These are phyloP conservation scores for Aspergillus persii DNA, from an alignment of 2,329 filamentous ascomycete genomes.

Conservation along the genomic window DNA sequence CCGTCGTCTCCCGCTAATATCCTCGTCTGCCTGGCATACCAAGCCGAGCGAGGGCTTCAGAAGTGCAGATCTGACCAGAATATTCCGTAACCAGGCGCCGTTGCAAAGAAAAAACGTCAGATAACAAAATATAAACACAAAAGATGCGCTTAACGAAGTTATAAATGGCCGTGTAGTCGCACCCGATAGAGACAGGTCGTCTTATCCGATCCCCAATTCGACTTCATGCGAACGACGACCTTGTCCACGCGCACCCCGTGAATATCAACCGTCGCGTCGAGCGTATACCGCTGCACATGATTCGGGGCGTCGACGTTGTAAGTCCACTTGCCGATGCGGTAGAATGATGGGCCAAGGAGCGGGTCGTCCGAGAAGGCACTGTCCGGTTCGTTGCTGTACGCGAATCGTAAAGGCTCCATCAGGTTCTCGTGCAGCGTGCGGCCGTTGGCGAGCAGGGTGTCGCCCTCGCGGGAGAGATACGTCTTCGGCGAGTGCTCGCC, in stretches of 20 bases:
- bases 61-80: background rate
- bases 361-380: constrained; percentile 35
- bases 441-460: background rate
- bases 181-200: constrained; percentile 47
- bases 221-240: constrained; percentile 42
- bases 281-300: constrained; percentile 39
- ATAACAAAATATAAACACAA: background rate
- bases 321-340: constrained; percentile 39
- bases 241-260: constrained; percentile 36
- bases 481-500: background rate
- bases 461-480: background rate
- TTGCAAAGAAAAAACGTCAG: background rate
- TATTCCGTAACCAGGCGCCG: background rate
- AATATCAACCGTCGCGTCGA: constrained; percentile 40
- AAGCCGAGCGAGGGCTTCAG: too few species aligned
- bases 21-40: too few species aligned
- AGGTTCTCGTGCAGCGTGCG: constrained; percentile 30
- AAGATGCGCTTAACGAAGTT: background rate
- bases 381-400: constrained; percentile 30
- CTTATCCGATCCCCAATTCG: constrained; percentile 44
- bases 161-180: constrained; percentile 41
- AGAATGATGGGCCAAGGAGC: constrained; percentile 36
- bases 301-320: constrained; percentile 37
- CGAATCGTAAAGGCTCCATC: constrained; percentile 29
- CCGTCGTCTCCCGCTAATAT: background rate